Evolutionary conservation across 1,139 yeast genomes (phyloP).

Genomic region (Kurtzmaniella natalensis): DNA sequence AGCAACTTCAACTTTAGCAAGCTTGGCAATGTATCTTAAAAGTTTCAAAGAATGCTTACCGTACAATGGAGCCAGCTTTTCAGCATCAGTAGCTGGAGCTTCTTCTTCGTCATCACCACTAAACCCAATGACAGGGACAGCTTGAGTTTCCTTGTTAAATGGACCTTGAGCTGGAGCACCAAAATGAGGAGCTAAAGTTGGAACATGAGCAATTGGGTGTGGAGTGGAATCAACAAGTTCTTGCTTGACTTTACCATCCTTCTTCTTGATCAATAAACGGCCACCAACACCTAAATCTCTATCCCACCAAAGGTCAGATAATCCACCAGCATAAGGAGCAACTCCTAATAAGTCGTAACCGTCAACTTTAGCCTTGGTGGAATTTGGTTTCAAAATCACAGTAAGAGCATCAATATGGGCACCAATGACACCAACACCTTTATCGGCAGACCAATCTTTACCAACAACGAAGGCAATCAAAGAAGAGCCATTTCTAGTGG

Average conservation of each 20-base stretch:
- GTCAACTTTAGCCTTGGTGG: constrained; percentile 42
- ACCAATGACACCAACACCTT: constrained; percentile 59
- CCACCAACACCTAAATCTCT: constrained; percentile 70
- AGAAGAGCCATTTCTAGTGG: constrained; percentile 52
- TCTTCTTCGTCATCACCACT: constrained; percentile 18
- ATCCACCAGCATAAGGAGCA: constrained; percentile 62
- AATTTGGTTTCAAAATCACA: constrained; percentile 54
- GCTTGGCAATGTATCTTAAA: constrained; percentile 51
- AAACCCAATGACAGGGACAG: constrained; percentile 59
- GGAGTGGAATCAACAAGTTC: constrained; percentile 55
- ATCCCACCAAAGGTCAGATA: constrained; percentile 56
- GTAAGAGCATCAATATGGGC: constrained; percentile 59
- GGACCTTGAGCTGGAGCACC: constrained; percentile 49
- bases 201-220: constrained; percentile 61
- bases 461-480: constrained; percentile 59
- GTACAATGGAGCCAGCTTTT: constrained; percentile 54
- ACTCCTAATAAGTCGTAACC: constrained; percentile 64
- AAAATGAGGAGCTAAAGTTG: constrained; percentile 64
- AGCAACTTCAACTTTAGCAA: constrained; percentile 44
- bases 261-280: constrained; percentile 41
- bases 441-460: constrained; percentile 48
- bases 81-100: constrained; percentile 50
- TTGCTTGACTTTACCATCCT: constrained; percentile 27
- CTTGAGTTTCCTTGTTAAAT: constrained; percentile 56
- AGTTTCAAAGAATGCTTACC: constrained; percentile 56